A percentile compares a stretch with the other conserved stretches of the same genome.
Conservation (phyloP, 2,329 filamentous ascomycete genomes). For the Elsinoe perseae region DNA sequence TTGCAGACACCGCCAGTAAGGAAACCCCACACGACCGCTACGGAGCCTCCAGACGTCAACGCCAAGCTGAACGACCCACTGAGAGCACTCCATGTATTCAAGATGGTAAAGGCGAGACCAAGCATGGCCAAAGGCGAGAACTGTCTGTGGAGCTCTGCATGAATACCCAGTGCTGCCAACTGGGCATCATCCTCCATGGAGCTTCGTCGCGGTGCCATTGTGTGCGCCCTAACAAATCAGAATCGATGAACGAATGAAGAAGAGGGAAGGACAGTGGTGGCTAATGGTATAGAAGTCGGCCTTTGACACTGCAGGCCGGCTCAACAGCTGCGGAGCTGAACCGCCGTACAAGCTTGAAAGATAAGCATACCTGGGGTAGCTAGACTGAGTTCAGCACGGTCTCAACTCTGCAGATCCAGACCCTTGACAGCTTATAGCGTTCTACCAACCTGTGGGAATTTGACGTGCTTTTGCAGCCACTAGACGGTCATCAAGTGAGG, state of each 20-base stretch:
- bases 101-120: constrained; percentile 54
- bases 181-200: constrained; percentile 38
- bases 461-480: not conserved
- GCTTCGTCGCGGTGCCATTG: not conserved
- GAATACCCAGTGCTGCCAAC: constrained; percentile 50
- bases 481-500: no score
- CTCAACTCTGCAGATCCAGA: not conserved
- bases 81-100: constrained; percentile 57
- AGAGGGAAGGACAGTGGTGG: not conserved
- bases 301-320: not conserved
- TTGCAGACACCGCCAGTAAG: constrained; percentile 56
- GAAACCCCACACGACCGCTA: constrained; percentile 64
- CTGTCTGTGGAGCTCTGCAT: constrained; percentile 51
- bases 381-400: not conserved
- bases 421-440: not conserved
- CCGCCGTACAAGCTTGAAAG: constrained; percentile 1
- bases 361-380: constrained; percentile 7
- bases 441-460: not conserved
- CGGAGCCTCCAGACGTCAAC: constrained; percentile 63
- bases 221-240: not conserved
- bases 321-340: not conserved
- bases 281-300: not conserved
- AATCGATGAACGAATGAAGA: not conserved
- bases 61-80: constrained; percentile 52
- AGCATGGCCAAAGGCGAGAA: constrained; percentile 54